phyloP scores from a whole-genome alignment of 164 flowering plant genomes.

The Akebia trifoliata region DNA sequence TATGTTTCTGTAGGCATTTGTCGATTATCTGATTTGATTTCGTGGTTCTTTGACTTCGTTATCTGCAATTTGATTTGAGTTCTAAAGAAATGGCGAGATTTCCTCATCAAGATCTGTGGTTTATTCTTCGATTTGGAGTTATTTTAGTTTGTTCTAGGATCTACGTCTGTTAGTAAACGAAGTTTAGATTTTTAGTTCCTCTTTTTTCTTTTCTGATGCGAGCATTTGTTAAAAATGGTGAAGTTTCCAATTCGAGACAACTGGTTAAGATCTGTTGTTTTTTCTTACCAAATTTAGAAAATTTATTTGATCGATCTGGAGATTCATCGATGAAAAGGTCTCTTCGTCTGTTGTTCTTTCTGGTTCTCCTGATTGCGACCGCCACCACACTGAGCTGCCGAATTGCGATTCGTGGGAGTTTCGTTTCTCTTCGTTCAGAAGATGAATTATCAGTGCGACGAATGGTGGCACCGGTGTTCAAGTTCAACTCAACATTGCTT shows the following conservation, averaged over 20 bases:
- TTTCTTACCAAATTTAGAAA: slow-evolving; percentile 19
- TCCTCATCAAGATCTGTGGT: slow-evolving; percentile 26
- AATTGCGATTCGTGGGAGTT: slow-evolving; percentile 26
- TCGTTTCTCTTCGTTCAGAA: slow-evolving; percentile 12
- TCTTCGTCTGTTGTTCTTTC: slow-evolving; percentile 44
- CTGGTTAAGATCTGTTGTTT: slow-evolving; percentile 9
- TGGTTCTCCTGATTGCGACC: slow-evolving; percentile 36
- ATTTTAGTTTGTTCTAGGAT: neutral
- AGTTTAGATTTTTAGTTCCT: too few species aligned
- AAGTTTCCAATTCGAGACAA: slow-evolving; percentile 11
- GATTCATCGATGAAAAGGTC: slow-evolving; percentile 42
- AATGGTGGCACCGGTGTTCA: slow-evolving; percentile 24
- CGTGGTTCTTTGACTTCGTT: neutral
- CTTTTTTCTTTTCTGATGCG: slow-evolving; percentile 16
- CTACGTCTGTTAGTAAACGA: neutral
- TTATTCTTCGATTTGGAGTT: slow-evolving; percentile 9
- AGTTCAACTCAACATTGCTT: slow-evolving; percentile 66
- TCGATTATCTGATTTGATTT: neutral
- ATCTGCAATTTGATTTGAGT: neutral
- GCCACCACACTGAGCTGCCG: slow-evolving; percentile 39
- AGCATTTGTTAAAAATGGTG: slow-evolving; percentile 11
- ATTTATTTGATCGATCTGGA: neutral
- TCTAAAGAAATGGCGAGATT: slow-evolving; percentile 20
- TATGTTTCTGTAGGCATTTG: neutral
- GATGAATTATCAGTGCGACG: neutral